A percentile compares a stretch with the other conserved stretches of the same genome.
phyloP scores from a whole-genome alignment of 352 stramenopile species.

The Nothophytophthora sp. region DNA sequence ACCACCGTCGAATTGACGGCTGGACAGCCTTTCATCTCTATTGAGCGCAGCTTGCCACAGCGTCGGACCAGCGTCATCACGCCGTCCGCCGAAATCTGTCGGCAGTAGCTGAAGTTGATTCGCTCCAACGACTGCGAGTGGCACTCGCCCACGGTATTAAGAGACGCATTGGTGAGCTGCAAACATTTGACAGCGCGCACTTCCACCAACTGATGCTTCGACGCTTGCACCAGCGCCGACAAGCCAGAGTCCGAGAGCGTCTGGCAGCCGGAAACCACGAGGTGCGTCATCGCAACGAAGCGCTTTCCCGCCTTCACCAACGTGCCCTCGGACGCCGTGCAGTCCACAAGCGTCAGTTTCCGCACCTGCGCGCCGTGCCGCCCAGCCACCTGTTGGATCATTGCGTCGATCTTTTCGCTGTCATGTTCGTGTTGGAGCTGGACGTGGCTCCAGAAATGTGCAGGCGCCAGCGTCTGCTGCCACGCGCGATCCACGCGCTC shows the following conservation, averaged over 20 bases:
- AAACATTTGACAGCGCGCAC: conserved; percentile 57
- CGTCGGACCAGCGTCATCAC: conserved; percentile 30
- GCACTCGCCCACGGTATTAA: conserved; percentile 20
- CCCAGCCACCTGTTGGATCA: conserved; percentile 33
- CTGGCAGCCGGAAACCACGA: conserved; percentile 62
- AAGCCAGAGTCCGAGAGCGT: conserved; percentile 49
- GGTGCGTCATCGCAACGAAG: conserved; percentile 38
- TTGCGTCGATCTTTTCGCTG: conserved; percentile 15
- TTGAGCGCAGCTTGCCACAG: conserved; percentile 30
- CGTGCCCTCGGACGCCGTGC: conserved; percentile 33
- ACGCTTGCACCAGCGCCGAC: conserved; percentile 33
- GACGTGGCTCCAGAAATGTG: conserved; percentile 35
- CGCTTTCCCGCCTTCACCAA: conserved; percentile 29
- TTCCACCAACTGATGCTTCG: conserved; percentile 33
- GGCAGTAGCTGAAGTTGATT: conserved; percentile 66
- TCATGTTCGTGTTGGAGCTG: conserved; percentile 36
- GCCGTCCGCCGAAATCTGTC: conserved; percentile 42
- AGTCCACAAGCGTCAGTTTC: conserved; percentile 48
- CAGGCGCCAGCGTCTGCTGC: conserved; percentile 26
- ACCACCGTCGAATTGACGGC: conserved; percentile 50
- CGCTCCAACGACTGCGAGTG: conserved; percentile 39
- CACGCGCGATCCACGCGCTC: conserved; percentile 44
- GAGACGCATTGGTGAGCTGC: conserved; percentile 42
- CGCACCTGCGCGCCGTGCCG: conserved; percentile 42
- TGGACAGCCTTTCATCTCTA: conserved; percentile 60